These are phyloP conservation scores for Elsinoe arachidis DNA, from an alignment of 2,329 filamentous ascomycete species.

Conservation along the genomic window DNA sequence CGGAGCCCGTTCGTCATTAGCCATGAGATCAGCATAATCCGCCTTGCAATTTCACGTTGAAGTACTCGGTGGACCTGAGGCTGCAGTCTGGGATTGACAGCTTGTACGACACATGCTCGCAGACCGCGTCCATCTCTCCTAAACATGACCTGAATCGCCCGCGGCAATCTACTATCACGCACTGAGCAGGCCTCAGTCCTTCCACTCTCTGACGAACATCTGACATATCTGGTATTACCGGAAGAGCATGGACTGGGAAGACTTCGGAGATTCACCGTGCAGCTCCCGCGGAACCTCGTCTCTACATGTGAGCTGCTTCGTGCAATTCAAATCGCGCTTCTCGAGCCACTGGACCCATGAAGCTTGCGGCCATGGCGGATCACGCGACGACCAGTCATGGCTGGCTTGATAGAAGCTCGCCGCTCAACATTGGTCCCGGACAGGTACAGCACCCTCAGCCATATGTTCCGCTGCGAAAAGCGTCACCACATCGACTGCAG, in stretches of 20 bases:
- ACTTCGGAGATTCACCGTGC: neutral
- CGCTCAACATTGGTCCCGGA: slow-evolving; percentile 1
- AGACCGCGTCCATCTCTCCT: neutral
- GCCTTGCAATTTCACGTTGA: neutral
- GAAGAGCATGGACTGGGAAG: neutral
- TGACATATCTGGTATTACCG: neutral
- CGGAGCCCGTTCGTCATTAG: neutral
- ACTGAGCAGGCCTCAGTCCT: neutral
- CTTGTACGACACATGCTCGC: neutral
- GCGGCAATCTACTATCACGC: neutral
- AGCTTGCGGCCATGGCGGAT: neutral
- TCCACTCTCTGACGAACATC: neutral
- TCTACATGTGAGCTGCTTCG: neutral
- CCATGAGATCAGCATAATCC: neutral
- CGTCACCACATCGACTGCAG: slow-evolving; percentile 34
- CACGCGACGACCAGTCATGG: neutral
- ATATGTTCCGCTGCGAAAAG: slow-evolving; percentile 33
- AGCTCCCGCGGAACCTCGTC: neutral
- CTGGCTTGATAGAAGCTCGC: slow-evolving; percentile 13
- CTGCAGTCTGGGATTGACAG: neutral
- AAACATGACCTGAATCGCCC: neutral
- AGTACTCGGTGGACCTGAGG: neutral
- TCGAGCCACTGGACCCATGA: neutral
- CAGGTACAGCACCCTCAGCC: slow-evolving; percentile 29
- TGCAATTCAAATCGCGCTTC: neutral